These are phyloP conservation scores for Hondaea fermentalgiana DNA, from an alignment of 108 stramenopile genomes.

Conservation along the genomic window DNA sequence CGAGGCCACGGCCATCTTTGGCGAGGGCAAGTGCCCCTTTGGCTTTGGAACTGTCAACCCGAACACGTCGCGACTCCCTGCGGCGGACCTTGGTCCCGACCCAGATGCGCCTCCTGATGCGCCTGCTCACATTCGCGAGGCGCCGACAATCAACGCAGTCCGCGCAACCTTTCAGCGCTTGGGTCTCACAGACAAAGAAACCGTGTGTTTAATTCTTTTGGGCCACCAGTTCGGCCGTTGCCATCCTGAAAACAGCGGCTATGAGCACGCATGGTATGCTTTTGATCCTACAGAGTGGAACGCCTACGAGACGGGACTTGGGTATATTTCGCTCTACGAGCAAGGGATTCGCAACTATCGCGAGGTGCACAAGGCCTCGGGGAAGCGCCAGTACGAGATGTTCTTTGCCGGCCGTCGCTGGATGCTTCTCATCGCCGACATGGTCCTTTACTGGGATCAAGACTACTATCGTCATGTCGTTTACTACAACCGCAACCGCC, in stretches of 20 bases:
- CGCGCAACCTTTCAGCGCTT: constrained; percentile 88
- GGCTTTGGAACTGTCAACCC: background rate
- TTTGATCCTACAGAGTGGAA: constrained; percentile 88
- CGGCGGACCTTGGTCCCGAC: constrained; percentile 69
- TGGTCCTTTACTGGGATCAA: constrained; percentile 76
- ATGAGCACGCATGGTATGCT: constrained; percentile 83
- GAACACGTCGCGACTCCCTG: constrained; percentile 63
- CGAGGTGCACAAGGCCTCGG: constrained; percentile 21
- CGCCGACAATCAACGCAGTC: constrained; percentile 42
- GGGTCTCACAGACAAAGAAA: constrained; percentile 85
- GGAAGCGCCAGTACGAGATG: constrained; percentile 13
- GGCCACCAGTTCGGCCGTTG: constrained; percentile 89
- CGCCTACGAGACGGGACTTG: constrained; percentile 55
- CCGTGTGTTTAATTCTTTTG: constrained; percentile 77
- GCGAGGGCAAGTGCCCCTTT: background rate
- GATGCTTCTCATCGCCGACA: constrained; percentile 67
- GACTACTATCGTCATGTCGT: constrained; percentile 65
- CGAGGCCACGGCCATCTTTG: constrained; percentile 46
- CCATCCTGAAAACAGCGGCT: constrained; percentile 78
- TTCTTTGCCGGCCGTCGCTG: constrained; percentile 32
- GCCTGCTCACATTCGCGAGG: background rate
- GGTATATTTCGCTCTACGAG: constrained; percentile 51
- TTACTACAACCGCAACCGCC: constrained; percentile 82
- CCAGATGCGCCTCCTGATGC: background rate
- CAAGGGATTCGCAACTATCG: constrained; percentile 77